Evolutionary conservation across 1,284 basidiomycete genomes (phyloP), one percentile per base, ranked within the genome.

Genomic region (Trametes polyzona): DNA sequence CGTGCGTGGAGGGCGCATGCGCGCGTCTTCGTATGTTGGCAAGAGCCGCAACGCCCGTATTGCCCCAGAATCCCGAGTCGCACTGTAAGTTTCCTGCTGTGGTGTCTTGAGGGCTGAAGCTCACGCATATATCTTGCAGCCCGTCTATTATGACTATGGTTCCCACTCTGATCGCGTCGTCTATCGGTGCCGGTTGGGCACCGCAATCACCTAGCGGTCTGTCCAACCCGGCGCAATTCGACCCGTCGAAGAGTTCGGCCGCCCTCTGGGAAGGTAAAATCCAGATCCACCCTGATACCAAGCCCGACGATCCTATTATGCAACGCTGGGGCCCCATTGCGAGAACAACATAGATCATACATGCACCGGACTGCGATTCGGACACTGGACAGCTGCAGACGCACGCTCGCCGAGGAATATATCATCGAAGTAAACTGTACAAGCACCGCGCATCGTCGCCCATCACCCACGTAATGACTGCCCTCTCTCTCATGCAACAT

Each of bases 231-330:
- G 86, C 90, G 10, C 78, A 82, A 32, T 76, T 79, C 50, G 91
- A 95, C 70, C 93, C 92, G 2, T 92, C 88, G 11, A 82, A 78
- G 61, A 92, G 90, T 6, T 89, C 90, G 27, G 86, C 89, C 4
- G 90, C 89, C 1, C 77, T 93, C 2, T 90, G 85, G 84, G 84
- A 90, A 69, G 93, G 93, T 60, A 90, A 85, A 69, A 77, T 95
- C 19, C 91, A 93, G 68, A 79, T 96, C 21, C 94, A 96, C 70
- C 93, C 93, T 0, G 92, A 93, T 40, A 95, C 93, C 19, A 78
- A 78, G 61, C 65, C 64, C 14, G 78, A 83, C 61, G 81, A 83
- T 53, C 77, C 75, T 1, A 74, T 77, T 21, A 74, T 74, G 62
- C 66, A 74, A 61, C 71, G 70, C 62, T 80, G 77, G 77, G 74